These are phyloP conservation scores for Mycena haematopus DNA, from an alignment of 768 basidiomycete genomes.

Conservation along the genomic window DNA sequence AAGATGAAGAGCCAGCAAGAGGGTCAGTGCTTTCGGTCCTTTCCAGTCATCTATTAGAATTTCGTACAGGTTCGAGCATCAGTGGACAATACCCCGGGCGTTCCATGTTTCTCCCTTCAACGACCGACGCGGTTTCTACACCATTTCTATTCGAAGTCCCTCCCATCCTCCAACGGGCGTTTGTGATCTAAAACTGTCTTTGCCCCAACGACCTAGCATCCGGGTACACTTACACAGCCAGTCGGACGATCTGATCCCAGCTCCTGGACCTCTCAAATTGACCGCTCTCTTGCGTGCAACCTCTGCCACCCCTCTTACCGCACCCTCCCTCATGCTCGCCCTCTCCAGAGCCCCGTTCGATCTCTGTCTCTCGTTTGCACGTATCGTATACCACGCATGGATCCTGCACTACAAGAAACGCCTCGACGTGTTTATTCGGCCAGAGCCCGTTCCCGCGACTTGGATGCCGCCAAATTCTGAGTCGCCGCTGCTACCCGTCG, in stretches of 20 bases:
- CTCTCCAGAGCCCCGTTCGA: slow-evolving; percentile 55
- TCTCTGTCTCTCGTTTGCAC: slow-evolving; percentile 59
- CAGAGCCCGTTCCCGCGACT: slow-evolving; percentile 54
- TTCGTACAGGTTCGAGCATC: slow-evolving; percentile 56
- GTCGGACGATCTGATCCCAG: slow-evolving; percentile 16
- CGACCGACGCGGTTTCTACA: slow-evolving; percentile 70
- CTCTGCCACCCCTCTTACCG: slow-evolving; percentile 46
- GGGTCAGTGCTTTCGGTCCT: slow-evolving; percentile 37
- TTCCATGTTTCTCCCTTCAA: slow-evolving; percentile 85
- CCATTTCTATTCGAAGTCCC: slow-evolving; percentile 58
- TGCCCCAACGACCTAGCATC: slow-evolving; percentile 43
- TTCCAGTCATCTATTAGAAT: not conserved
- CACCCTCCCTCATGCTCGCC: slow-evolving; percentile 43
- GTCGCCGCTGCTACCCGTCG: slow-evolving; percentile 1
- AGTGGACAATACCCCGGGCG: slow-evolving; percentile 70
- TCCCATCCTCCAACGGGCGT: slow-evolving; percentile 40
- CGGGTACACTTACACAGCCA: slow-evolving; percentile 47
- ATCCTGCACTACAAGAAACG: slow-evolving; percentile 64
- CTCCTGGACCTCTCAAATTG: slow-evolving; percentile 53
- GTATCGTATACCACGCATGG: slow-evolving; percentile 70
- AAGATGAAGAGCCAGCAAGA: slow-evolving; percentile 44
- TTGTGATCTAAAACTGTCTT: slow-evolving; percentile 21
- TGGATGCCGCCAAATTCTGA: slow-evolving; percentile 5
- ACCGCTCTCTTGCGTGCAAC: slow-evolving; percentile 53
- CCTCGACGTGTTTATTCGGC: slow-evolving; percentile 63